These are phyloP conservation scores for Aureobasidium sp. DNA, from an alignment of 2,329 filamentous ascomycete genomes.

Conservation along the genomic window DNA sequence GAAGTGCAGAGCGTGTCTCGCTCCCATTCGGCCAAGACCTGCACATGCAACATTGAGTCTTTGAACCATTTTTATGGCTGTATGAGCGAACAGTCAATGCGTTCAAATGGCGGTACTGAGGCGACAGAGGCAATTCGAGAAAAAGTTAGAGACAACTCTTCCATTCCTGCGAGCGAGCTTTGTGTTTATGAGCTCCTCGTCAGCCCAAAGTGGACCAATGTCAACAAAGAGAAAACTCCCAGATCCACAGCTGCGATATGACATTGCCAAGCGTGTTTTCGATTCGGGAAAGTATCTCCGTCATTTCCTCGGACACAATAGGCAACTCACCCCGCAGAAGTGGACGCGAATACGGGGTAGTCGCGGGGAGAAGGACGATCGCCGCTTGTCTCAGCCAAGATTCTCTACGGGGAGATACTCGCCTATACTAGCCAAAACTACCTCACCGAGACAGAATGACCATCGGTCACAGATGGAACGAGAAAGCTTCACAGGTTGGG, in stretches of 20 bases:
- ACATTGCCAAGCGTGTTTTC: background rate
- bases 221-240: background rate
- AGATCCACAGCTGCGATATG: background rate
- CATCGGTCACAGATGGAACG: too few relatives aligned
- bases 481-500: background rate
- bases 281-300: background rate
- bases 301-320: background rate
- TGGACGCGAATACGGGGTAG: background rate
- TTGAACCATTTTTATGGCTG: background rate
- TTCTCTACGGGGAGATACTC: too few relatives aligned
- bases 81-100: too few relatives aligned
- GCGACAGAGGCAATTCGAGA: background rate
- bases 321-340: background rate
- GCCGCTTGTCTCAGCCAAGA: background rate
- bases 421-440: background rate
- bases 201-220: background rate
- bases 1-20: background rate
- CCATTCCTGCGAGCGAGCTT: background rate
- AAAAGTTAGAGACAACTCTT: background rate
- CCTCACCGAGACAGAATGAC: too few relatives aligned
- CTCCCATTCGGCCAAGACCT: background rate
- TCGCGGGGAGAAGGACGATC: background rate
- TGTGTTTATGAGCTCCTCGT: background rate
- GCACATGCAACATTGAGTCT: background rate
- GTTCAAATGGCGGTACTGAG: background rate